Percentiles rank a stretch among this genome's conserved stretches.
Conservation (phyloP, 129 eudicot species). For the Chrysanthemum seticuspe region DNA sequence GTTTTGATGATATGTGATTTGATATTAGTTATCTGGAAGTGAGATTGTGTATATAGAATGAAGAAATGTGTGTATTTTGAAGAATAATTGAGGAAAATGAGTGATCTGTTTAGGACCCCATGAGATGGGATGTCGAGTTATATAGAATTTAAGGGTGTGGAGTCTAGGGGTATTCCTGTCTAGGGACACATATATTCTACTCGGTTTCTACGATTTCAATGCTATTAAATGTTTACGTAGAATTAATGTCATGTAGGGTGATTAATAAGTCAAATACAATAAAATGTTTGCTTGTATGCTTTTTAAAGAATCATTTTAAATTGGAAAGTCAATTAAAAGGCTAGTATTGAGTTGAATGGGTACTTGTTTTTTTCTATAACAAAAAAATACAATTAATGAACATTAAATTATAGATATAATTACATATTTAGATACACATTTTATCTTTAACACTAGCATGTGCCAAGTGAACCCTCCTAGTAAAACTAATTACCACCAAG, state of each 20-base stretch:
- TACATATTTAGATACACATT: too few relatives aligned
- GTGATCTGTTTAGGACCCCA: conserved; percentile 22
- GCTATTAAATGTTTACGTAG: background rate
- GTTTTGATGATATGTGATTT: background rate
- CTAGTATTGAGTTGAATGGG: too few relatives aligned
- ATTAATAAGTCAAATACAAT: background rate
- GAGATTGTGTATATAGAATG: background rate
- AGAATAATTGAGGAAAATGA: background rate
- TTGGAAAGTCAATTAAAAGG: too few relatives aligned
- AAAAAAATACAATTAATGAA: too few relatives aligned
- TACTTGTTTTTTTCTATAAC: too few relatives aligned
- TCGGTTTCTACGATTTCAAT: conserved; percentile 18
- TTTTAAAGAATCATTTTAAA: too few relatives aligned
- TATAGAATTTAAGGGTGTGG: background rate
- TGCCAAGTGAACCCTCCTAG: too few relatives aligned
- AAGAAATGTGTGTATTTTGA: background rate
- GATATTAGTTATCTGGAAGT: too few relatives aligned
- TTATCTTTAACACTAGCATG: too few relatives aligned
- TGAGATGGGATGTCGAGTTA: background rate
- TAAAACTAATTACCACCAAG: too few relatives aligned
- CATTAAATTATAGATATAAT: too few relatives aligned
- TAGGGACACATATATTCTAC: conserved; percentile 23
- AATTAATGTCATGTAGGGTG: background rate
- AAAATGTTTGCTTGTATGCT: too few relatives aligned
- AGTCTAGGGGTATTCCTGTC: conserved; percentile 13